Evolutionary conservation across 805 yeast species (phyloP).

Genomic region (Wickerhamomyces strasburgensis): DNA sequence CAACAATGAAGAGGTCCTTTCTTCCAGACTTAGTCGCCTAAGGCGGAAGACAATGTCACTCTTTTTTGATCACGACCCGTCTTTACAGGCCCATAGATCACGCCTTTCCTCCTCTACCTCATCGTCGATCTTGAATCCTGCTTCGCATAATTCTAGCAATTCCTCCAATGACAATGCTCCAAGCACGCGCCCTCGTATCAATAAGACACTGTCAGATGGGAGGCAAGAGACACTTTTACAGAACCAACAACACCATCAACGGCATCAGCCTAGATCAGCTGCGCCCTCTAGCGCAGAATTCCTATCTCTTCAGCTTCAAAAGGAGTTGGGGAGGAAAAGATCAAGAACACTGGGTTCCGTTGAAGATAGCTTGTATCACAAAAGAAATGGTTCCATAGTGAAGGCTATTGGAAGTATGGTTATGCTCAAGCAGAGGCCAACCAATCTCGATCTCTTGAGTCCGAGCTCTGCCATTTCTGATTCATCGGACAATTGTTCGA

Average conservation of each 20-base stretch:
- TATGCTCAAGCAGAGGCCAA: conserved; percentile 26
- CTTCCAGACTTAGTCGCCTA: conserved; percentile 12
- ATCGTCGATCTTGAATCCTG: too few relatives aligned
- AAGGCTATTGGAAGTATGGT: conserved; percentile 34
- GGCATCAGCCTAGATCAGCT: too few relatives aligned
- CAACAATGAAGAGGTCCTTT: conserved; percentile 1
- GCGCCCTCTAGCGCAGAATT: conserved; percentile 2
- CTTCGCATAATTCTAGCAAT: too few relatives aligned
- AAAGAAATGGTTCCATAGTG: conserved; percentile 33
- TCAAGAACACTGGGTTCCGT: conserved; percentile 24
- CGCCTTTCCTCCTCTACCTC: not conserved
- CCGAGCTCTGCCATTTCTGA: conserved; percentile 4
- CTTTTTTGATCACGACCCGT: conserved; percentile 14
- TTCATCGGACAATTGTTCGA: conserved; percentile 12
- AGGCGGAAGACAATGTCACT: conserved; percentile 15
- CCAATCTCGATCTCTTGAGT: not conserved
- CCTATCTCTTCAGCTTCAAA: conserved; percentile 1
- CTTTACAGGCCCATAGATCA: not conserved
- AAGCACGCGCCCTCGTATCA: conserved; percentile 10
- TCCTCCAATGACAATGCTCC: conserved; percentile 1
- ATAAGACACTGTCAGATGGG: conserved; percentile 14
- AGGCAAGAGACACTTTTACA: conserved; percentile 7
- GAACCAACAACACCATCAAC: too few relatives aligned
- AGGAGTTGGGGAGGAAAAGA: conserved; percentile 19
- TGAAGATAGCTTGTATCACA: conserved; percentile 24